Conservation (phyloP, 2,329 filamentous ascomycete species). For the Fusarium odoratissimum region DNA sequence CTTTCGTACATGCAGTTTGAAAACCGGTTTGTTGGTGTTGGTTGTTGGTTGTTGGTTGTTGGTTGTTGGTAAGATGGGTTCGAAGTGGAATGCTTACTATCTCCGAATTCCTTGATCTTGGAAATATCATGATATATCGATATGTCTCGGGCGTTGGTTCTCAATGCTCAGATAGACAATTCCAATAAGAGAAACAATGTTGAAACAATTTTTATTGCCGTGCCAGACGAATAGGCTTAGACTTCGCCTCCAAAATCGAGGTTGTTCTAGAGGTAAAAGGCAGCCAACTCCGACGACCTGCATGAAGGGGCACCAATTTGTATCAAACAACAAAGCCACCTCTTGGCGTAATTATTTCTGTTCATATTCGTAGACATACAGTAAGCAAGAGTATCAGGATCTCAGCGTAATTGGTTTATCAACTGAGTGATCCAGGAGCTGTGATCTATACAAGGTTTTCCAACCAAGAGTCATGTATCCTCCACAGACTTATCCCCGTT, state of each 20-base stretch:
- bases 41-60: not conserved
- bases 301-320: too few relatives aligned
- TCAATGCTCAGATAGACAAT: not conserved
- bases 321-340: too few relatives aligned
- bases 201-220: too few relatives aligned
- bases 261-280: too few relatives aligned
- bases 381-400: fast-evolving
- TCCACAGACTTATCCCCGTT: not conserved
- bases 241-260: not conserved
- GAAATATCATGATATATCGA: not conserved
- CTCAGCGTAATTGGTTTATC: fast-evolving
- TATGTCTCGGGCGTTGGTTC: not conserved
- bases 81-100: not conserved
- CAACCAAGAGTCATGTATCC: not conserved
- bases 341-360: not conserved
- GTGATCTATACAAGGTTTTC: not conserved
- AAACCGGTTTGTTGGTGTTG: not conserved
- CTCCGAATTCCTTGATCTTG: not conserved
- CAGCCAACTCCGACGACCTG: not conserved
- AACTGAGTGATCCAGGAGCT: not conserved
- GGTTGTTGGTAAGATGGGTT: not conserved
- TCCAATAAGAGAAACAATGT: too few relatives aligned
- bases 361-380: not conserved
- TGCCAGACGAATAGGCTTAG: too few relatives aligned
- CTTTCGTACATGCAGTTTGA: not conserved